Conservation (phyloP, 2,329 filamentous ascomycete species). For the Pleomassaria siparia region DNA sequence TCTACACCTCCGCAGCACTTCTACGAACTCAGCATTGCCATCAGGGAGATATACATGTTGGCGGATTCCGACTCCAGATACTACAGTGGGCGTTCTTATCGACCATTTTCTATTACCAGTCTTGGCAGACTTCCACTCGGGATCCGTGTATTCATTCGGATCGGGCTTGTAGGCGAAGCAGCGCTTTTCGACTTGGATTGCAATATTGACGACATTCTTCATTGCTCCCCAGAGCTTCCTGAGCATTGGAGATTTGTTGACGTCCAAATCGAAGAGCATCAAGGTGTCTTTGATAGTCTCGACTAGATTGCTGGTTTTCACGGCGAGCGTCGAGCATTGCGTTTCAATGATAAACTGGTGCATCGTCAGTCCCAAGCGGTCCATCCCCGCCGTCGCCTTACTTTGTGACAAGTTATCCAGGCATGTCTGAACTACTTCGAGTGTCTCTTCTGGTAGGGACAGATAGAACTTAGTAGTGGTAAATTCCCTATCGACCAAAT, state of each 20-base stretch:
- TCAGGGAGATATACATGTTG: constrained; percentile 8
- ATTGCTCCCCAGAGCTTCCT: constrained; percentile 32
- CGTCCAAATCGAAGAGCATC: constrained; percentile 24
- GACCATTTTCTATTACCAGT: constrained; percentile 15
- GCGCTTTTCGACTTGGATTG: constrained; percentile 4
- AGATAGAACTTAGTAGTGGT: constrained; percentile 29
- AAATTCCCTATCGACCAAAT: constrained; percentile 24
- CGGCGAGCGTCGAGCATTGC: constrained; percentile 15
- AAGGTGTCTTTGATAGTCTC: constrained; percentile 17
- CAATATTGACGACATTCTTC: constrained; percentile 13
- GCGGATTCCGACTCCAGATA: too few relatives aligned
- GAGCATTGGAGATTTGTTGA: constrained; percentile 20
- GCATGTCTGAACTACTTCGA: constrained; percentile 6
- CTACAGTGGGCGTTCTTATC: constrained; percentile 17
- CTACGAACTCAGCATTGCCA: constrained; percentile 6
- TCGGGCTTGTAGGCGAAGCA: neutral
- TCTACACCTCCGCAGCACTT: constrained; percentile 19
- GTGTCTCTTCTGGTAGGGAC: constrained; percentile 17
- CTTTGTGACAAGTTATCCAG: constrained; percentile 6
- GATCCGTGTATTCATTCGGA: constrained; percentile 10
- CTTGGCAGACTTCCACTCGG: constrained; percentile 10
- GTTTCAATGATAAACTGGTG: constrained; percentile 19
- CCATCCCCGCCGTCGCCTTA: neutral
- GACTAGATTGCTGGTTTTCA: constrained; percentile 14
- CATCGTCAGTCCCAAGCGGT: constrained; percentile 1